Evolutionary conservation across 306 rosid genomes (phyloP).

Genomic region (Calophaca sinica): DNA sequence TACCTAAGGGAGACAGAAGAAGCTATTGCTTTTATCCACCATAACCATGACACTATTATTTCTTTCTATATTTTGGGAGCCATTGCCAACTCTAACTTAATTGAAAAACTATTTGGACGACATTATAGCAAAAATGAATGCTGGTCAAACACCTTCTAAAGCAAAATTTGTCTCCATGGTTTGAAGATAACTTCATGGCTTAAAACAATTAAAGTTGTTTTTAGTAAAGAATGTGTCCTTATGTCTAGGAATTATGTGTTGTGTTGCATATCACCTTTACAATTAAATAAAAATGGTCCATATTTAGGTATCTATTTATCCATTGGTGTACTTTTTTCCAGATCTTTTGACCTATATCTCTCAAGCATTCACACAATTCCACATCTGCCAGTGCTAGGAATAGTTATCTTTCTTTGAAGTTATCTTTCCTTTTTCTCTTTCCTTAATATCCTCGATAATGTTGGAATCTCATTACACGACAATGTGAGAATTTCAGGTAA

Average conservation of each 20-base stretch:
- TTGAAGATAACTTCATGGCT: slow-evolving; percentile 21
- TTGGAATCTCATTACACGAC: slow-evolving; percentile 27
- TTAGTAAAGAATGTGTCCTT: not conserved
- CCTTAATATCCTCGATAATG: not conserved
- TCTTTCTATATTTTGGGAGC: not conserved
- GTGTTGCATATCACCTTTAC: not conserved
- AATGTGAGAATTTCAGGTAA: slow-evolving; percentile 59
- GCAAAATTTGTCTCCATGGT: slow-evolving; percentile 4
- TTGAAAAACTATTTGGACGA: not conserved
- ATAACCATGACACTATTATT: not conserved
- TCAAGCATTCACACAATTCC: not conserved
- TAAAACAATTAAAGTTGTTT: slow-evolving; percentile 9
- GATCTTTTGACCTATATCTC: not conserved
- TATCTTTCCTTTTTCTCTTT: not conserved
- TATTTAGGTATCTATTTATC: not conserved
- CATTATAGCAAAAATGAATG: not conserved
- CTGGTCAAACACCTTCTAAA: slow-evolving; percentile 1
- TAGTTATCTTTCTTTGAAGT: not conserved
- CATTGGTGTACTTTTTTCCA: slow-evolving; percentile 1
- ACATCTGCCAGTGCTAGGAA: slow-evolving; percentile 9
- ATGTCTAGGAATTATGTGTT: not conserved
- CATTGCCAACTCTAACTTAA: not conserved
- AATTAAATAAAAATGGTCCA: slow-evolving; percentile 1
- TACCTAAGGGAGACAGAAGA: not conserved
- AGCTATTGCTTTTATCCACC: slow-evolving; percentile 13